Conservation (phyloP, 2,329 filamentous ascomycete species). For the Lachnellula subtilissima region DNA sequence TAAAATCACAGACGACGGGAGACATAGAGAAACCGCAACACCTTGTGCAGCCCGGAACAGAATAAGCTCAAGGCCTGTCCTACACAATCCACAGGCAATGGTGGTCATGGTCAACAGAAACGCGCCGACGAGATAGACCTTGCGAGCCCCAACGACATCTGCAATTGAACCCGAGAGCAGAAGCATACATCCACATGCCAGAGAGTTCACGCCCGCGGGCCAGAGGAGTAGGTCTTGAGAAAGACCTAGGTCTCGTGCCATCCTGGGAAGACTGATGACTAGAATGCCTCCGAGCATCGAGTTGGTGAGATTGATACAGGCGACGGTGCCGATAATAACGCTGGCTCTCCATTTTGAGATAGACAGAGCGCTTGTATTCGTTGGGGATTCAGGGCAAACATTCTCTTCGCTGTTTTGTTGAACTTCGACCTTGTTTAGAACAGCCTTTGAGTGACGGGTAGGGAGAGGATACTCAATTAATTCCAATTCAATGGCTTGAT, state of each 20-base stretch:
- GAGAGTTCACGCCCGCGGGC: constrained; percentile 26
- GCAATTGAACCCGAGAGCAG: constrained; percentile 44
- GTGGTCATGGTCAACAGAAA: constrained; percentile 39
- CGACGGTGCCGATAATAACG: constrained; percentile 15
- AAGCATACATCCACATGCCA: constrained; percentile 41
- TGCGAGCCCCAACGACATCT: constrained; percentile 42
- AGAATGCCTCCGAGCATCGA: constrained; percentile 33
- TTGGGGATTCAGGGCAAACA: too few relatives aligned
- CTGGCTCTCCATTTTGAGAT: constrained; percentile 8
- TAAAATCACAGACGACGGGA: constrained; percentile 44
- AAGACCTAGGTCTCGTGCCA: constrained; percentile 35
- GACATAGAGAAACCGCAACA: constrained; percentile 40
- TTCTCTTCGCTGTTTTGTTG: neutral
- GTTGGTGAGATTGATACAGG: constrained; percentile 27
- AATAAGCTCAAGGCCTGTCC: constrained; percentile 38
- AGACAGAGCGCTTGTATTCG: too few relatives aligned
- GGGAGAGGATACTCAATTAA: constrained; percentile 5
- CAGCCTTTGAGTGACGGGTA: neutral
- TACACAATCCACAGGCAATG: constrained; percentile 37
- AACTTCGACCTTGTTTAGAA: neutral
- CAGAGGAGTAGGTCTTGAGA: constrained; percentile 31
- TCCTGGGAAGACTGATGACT: constrained; percentile 37
- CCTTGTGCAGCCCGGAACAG: constrained; percentile 41
- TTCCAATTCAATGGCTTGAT: constrained; percentile 8
- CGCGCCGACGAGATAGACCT: constrained; percentile 41